Conservation (phyloP, 2,329 filamentous ascomycete species). For the Cordyceps militaris region DNA sequence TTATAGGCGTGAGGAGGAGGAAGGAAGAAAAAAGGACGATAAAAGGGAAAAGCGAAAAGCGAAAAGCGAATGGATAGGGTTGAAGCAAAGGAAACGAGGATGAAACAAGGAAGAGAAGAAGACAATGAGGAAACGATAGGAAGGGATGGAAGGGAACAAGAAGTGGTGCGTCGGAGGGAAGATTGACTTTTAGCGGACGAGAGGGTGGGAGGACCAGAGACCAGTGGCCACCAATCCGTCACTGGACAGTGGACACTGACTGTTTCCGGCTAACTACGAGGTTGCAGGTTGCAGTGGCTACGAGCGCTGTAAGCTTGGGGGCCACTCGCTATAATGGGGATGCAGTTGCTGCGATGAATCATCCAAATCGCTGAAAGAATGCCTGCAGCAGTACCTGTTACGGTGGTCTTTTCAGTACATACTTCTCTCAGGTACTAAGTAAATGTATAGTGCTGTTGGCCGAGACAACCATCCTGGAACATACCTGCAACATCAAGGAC, state of each 20-base stretch:
- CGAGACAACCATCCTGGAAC: not conserved
- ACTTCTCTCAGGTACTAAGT: too few relatives aligned
- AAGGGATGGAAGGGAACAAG: not conserved
- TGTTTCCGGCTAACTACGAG: not conserved
- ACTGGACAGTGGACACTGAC: not conserved
- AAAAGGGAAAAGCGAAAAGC: not conserved
- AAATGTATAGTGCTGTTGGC: too few relatives aligned
- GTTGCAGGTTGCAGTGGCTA: too few relatives aligned
- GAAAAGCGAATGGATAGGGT: slow-evolving; percentile 3
- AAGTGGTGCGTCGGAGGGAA: not conserved
- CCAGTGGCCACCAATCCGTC: not conserved
- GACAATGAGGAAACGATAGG: not conserved
- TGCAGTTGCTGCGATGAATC: not conserved
- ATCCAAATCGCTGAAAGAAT: not conserved
- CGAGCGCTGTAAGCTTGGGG: not conserved
- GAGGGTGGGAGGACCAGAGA: not conserved
- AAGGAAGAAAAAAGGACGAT: not conserved
- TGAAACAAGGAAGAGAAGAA: not conserved
- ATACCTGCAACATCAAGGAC: not conserved
- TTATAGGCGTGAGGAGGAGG: not conserved
- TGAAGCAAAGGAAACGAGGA: not conserved
- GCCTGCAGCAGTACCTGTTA: too few relatives aligned
- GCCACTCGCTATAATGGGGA: not conserved
- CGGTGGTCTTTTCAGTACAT: not conserved
- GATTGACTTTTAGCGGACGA: slow-evolving; percentile 1